Base-by-base conservation (phyloP, 495 filamentous ascomycete genomes). In the Tirmania nivea region DNA sequence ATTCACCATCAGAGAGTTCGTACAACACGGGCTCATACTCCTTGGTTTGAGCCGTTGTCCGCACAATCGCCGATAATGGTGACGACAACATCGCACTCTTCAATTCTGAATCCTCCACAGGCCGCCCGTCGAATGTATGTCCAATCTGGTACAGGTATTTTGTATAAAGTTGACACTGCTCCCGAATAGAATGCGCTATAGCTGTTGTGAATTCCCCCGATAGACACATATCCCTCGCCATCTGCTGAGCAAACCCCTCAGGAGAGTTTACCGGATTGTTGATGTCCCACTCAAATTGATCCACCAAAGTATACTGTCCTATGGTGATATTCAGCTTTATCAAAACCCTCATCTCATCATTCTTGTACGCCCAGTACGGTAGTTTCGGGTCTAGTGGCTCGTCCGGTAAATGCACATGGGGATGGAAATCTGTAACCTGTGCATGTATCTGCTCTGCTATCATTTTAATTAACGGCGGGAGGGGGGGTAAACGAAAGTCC, bases 231-330 rank as follows among this genome's bases (percentile, higher is more conserved):
- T 97, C 90, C 47, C 78, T 75, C 1, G 88, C 79, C 83, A 96
- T 89, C 57, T 79, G 78, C 48, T 77, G 70, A 12, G 90, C 92
- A 66, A 97, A 97, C 53, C 92, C 83, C 66, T 97, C 90, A 0
- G 90, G 87, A 0, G 80, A 89, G 67, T 97, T 96, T 56, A 78
- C 70, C 0, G 86, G 79, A 60, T 95, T 89, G 65, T 96, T 96
- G 62, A 96, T 86, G 62, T 96, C 90, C 90, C 90, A 97, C 68
- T 97, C 90, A 52, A 97, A 96, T 64, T 97, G 92, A 60, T 97
- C 90, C 20, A 94, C 79, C 25, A 97, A 72, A 0, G 88, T 95
- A 65, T 93, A 84, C 56, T 84, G 81, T 2, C 90, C 92, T 65
- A 97, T 95, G 21, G 90, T 96, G 62, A 97, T 95, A 64, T 97